Base-by-base conservation (phyloP, 1,284 basidiomycete species). In the Caloboletus firmus region DNA sequence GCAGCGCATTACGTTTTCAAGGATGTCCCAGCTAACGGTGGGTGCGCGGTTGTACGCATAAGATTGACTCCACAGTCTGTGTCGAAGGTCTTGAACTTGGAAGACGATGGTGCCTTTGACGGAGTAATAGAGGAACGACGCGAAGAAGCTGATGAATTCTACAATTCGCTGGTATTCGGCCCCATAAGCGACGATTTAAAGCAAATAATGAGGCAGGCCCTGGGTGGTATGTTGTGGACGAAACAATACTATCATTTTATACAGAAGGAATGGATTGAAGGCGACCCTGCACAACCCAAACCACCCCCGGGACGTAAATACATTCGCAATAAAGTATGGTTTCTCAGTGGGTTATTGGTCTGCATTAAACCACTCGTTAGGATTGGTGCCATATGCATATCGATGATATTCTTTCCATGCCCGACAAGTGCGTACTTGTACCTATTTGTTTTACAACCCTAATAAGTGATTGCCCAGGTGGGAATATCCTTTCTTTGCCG, bases 141-240 rank as follows among this genome's bases (percentile, higher is more conserved):
- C 46, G 81, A 88, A 59, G 96, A 99, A 70, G 92, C 95, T 10
- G 93, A 98, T 71, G 96, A 99, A 73, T 99, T 99, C 70, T 99
- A 98, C 74, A 78, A 81, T 49, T 80, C 84, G 15, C 80, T 98
- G 54, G 85, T 87, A 47, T 80, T 86, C 59, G 90, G 91, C 5
- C 85, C 89, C 12, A 87, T 96, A 67, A 91, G 83, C 60, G 94
- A 97, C 57, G 96, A 99, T 74, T 78, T 98, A 68, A 87, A 87
- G 70, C 95, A 95, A 72, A 91, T 99, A 67, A 97, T 95, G 93
- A 81, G 96, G 56, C 96, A 98, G 72, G 96, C 95, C n/a, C 76
- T 98, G 35, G 87, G 86, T 22, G 96, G 96, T n/a, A 98, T 99
- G 96, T 76, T 99, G 51, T 98, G 96, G 95, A 95, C 92, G 51